Evolutionary conservation across 495 filamentous ascomycete species (phyloP).

Genomic region (Penicillium canariense): DNA sequence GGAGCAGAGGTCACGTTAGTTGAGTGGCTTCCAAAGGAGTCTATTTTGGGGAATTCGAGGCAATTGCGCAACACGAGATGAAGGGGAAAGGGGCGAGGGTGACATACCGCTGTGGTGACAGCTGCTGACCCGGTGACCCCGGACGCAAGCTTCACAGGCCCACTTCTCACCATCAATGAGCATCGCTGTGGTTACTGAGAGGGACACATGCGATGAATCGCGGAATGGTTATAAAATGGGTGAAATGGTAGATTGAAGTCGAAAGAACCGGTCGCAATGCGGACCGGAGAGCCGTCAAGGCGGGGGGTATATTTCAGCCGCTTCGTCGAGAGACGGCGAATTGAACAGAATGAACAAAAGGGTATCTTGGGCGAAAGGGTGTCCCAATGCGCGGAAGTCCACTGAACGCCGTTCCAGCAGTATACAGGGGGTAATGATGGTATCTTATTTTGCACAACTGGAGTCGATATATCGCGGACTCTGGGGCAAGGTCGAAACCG

Average conservation of each 20-base stretch:
- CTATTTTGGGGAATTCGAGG: not conserved
- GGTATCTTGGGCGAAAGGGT: slow-evolving; percentile 39
- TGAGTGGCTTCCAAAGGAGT: not conserved
- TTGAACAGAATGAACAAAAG: slow-evolving; percentile 35
- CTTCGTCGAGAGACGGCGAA: slow-evolving; percentile 35
- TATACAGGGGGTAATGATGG: slow-evolving; percentile 3
- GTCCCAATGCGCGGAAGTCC: slow-evolving; percentile 38
- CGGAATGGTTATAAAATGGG: slow-evolving; percentile 25
- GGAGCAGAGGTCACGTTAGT: not conserved
- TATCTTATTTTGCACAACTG: not conserved
- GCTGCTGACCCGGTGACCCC: slow-evolving; percentile 91
- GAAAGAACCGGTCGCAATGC: slow-evolving; percentile 28
- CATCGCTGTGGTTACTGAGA: slow-evolving; percentile 56
- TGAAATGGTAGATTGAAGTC: slow-evolving; percentile 10
- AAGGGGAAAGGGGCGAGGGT: slow-evolving; percentile 10
- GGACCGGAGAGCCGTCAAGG: slow-evolving; percentile 45
- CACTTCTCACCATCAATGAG: slow-evolving; percentile 87
- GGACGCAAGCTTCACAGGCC: slow-evolving; percentile 90
- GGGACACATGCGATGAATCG: slow-evolving; percentile 48
- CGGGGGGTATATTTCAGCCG: slow-evolving; percentile 27
- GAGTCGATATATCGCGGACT: not conserved
- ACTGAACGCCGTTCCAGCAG: slow-evolving; percentile 39
- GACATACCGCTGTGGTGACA: slow-evolving; percentile 85
- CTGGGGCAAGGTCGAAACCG: slow-evolving; percentile 2
- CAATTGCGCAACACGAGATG: not conserved